Evolutionary conservation across 805 yeast genomes (phyloP), one percentile per base, ranked within the genome.

Genomic region (Candida quercuum): DNA sequence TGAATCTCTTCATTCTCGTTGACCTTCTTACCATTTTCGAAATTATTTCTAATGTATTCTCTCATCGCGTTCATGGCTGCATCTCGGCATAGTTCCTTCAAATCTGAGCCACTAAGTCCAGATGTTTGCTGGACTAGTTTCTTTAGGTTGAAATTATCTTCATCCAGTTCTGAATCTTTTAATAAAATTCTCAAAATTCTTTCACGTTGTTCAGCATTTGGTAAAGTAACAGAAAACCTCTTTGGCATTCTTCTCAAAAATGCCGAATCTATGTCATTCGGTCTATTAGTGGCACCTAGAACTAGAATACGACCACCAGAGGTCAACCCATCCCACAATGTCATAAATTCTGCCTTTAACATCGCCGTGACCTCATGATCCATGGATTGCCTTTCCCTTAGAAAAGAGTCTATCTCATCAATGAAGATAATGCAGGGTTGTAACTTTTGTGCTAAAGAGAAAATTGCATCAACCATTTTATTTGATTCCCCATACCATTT

Each of bases 401-500:
- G 67, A 55, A 91, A 88, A 6, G 97, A 86, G 64, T 91, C 99
- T 42, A 91, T 93, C 61, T 91, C 99, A 63, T 91, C 99, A 42
- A 91, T 86, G 61, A 91, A 91, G 33, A 91, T 80, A 45, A 91
- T 93, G 60, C 97, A 88, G 2, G 99, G 99, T 59, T 87, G 87
- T 29, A 91, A 71, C 56, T 93, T 91, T 42, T 75, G 70, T 4
- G 97, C 98, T 39, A 91, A 69, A 7, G 96, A 81, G 57, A 91
- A 91, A 25, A 91, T 76, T 1, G 96, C 98, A 47, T 89, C 95
- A 1, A 87, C 93, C 34, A 89, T 78, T 64, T 93, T 93, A 60
- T 93, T 91, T 21, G 91, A 78, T 61, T 91, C 98, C 13, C 99
- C 99, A 56, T 86, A 91, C 95, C 96, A 91, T 61, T 91, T 91